These are phyloP conservation scores for Vitis rotundifolia DNA, from an alignment of 164 flowering plant genomes.

Conservation along the genomic window DNA sequence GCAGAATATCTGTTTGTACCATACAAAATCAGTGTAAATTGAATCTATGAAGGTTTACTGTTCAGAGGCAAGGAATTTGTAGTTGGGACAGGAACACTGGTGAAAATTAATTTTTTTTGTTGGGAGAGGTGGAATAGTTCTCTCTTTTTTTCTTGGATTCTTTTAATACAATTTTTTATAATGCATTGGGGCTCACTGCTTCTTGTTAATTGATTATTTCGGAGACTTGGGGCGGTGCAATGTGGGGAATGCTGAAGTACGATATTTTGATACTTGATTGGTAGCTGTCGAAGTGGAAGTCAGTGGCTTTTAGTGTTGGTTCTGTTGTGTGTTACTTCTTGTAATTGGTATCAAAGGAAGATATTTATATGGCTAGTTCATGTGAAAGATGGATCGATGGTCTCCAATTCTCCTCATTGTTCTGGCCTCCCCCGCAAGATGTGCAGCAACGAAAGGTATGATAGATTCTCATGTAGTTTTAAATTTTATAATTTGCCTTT, in stretches of 20 bases:
- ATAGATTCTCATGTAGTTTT: not conserved
- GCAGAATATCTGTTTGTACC: too few relatives aligned
- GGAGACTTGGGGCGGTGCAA: constrained; percentile 6
- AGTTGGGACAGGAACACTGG: not conserved
- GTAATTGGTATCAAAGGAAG: constrained; percentile 5
- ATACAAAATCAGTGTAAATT: too few relatives aligned
- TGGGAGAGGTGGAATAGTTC: constrained; percentile 3
- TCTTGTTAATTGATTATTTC: constrained; percentile 4
- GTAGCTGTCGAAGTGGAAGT: constrained; percentile 25
- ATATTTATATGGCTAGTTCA: constrained; percentile 48
- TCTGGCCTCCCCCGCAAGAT: constrained; percentile 89
- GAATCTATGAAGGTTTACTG: too few relatives aligned
- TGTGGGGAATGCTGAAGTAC: constrained; percentile 44
- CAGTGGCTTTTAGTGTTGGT: constrained; percentile 5
- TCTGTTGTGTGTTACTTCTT: not conserved
- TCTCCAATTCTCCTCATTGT: constrained; percentile 77
- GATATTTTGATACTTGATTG: constrained; percentile 41
- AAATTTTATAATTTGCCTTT: not conserved
- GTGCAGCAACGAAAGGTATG: constrained; percentile 68
- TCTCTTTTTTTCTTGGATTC: not conserved
- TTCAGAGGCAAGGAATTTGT: constrained; percentile 1
- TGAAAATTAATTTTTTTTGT: not conserved
- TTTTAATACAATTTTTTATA: too few relatives aligned
- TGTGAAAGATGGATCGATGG: constrained; percentile 90
- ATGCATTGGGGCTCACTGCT: not conserved